Evolutionary conservation across 108 stramenopile genomes (phyloP).

Genomic region (Cyclotella choctawhatcheeana): DNA sequence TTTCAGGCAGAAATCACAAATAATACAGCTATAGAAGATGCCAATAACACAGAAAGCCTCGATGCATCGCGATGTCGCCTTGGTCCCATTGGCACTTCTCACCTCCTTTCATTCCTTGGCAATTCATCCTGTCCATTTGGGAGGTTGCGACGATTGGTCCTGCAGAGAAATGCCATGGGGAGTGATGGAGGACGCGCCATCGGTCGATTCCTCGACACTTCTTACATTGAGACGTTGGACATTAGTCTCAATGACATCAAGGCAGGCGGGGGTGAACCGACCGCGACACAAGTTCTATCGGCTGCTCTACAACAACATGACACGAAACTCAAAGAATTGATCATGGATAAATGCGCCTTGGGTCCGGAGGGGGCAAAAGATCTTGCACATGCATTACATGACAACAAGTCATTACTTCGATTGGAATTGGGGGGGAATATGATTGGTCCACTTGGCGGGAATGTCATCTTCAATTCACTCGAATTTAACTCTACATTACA

Average conservation of each 20-base stretch:
- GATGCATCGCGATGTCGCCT: conserved; percentile 17
- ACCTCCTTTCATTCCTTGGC: conserved; percentile 11
- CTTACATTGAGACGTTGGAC: neutral
- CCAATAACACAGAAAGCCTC: neutral
- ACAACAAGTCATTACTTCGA: conserved; percentile 3
- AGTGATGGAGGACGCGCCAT: conserved; percentile 11
- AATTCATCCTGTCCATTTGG: neutral
- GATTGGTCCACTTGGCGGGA: conserved; percentile 17
- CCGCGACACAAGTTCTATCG: conserved; percentile 2
- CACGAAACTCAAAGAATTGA: neutral
- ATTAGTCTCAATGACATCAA: conserved; percentile 24
- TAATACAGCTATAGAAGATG: neutral
- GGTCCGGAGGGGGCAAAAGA: conserved; percentile 16
- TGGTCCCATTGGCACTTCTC: conserved; percentile 9
- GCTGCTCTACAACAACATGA: neutral
- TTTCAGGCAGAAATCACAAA: neutral
- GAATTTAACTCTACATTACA: neutral
- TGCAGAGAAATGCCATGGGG: conserved; percentile 20
- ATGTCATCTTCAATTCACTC: conserved; percentile 4
- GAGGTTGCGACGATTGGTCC: neutral
- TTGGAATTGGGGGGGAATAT: conserved; percentile 21
- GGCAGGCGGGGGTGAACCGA: conserved; percentile 14
- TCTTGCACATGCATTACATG: conserved; percentile 1
- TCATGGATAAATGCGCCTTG: conserved; percentile 24
- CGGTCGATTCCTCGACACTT: conserved; percentile 1